Percentiles rank a stretch among this genome's conserved stretches.
These are phyloP conservation scores for Nemophila menziesii DNA, from an alignment of 257 asterid species.

Conservation along the genomic window DNA sequence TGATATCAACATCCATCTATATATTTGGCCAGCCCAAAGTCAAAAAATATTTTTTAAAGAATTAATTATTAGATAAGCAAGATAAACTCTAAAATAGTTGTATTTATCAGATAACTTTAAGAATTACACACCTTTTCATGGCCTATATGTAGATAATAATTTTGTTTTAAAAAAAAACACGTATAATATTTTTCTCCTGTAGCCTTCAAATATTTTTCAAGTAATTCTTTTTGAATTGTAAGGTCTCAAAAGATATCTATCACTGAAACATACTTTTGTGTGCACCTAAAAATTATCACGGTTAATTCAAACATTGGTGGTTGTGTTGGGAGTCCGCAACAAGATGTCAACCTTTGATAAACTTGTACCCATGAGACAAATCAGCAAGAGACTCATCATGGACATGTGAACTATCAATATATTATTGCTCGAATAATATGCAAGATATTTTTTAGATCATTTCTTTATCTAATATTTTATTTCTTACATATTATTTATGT, in stretches of 20 bases:
- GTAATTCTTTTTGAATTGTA: constrained; percentile 72
- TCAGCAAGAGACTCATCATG: too few relatives aligned
- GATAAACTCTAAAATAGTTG: constrained; percentile 6
- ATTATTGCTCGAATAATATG: too few relatives aligned
- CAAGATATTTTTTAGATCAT: too few relatives aligned
- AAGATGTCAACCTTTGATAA: too few relatives aligned
- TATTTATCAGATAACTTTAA: constrained; percentile 3
- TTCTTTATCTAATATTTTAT: too few relatives aligned
- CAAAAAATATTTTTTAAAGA: constrained; percentile 85
- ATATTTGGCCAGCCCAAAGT: constrained; percentile 89
- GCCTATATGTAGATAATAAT: constrained; percentile 88
- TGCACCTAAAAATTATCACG: constrained; percentile 61
- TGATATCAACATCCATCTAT: constrained; percentile 87
- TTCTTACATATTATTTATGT: too few relatives aligned
- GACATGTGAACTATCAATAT: too few relatives aligned
- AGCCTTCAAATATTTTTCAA: constrained; percentile 61
- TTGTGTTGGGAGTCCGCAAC: constrained; percentile 69
- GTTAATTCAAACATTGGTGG: constrained; percentile 61
- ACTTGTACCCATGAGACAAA: too few relatives aligned
- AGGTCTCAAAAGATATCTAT: constrained; percentile 68
- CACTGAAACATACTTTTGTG: constrained; percentile 88
- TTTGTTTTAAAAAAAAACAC: constrained; percentile 94
- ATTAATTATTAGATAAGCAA: constrained; percentile 5
- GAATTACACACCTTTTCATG: constrained; percentile 70
- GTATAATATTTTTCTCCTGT: constrained; percentile 69